Percentiles rank a stretch among this genome's conserved stretches.
Evolutionary conservation across 306 rosid species (phyloP).

Genomic region (Alnus rubra): DNA sequence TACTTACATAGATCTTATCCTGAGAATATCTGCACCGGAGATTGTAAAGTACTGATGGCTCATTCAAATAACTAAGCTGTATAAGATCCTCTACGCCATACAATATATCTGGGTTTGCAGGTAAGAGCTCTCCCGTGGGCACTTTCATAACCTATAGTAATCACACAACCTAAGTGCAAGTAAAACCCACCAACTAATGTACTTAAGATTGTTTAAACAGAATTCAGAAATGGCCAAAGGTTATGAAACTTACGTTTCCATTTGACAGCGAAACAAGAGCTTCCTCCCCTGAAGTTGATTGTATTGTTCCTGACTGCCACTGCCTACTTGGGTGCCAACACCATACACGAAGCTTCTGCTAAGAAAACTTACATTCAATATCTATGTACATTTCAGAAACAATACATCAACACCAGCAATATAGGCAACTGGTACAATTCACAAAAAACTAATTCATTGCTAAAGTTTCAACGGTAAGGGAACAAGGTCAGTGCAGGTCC

Average conservation of each 20-base stretch:
- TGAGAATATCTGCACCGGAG: conserved; percentile 71
- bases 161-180: conserved; percentile 29
- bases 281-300: conserved; percentile 66
- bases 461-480: conserved; percentile 11
- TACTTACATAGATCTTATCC: conserved; percentile 80
- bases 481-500: conserved; percentile 1
- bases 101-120: conserved; percentile 88
- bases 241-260: conserved; percentile 63
- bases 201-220: conserved; percentile 19
- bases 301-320: conserved; percentile 82
- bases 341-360: conserved; percentile 94
- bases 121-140: conserved; percentile 58
- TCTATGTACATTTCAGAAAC: conserved; percentile 23
- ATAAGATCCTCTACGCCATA: conserved; percentile 91
- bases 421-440: neutral
- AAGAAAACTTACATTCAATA: conserved; percentile 23
- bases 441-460: neutral
- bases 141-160: conserved; percentile 63
- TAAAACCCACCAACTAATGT: conserved; percentile 29
- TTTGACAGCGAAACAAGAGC: conserved; percentile 67
- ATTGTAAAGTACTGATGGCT: conserved; percentile 85
- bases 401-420: conserved; percentile 8
- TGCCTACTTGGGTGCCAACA: conserved; percentile 67
- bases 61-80: conserved; percentile 90
- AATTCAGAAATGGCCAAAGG: conserved; percentile 14